These are phyloP conservation scores for Fusarium sp. DNA, from an alignment of 2,329 filamentous ascomycete species.

Conservation along the genomic window DNA sequence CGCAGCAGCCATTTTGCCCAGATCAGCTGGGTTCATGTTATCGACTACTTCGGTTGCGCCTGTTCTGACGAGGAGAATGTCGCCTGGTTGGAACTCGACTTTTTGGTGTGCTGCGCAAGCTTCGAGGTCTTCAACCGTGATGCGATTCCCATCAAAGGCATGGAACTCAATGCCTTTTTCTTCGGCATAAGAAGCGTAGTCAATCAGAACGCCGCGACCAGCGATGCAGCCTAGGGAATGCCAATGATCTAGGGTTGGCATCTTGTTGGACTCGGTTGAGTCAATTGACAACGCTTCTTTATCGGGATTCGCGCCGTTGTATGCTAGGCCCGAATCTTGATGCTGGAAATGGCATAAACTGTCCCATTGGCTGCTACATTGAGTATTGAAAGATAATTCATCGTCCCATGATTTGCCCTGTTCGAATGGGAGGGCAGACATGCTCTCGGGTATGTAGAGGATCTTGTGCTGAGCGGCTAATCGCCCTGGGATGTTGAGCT, in stretches of 20 bases:
- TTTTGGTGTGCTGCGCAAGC: constrained; percentile 69
- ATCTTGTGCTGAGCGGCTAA: constrained; percentile 50
- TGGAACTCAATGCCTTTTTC: constrained; percentile 63
- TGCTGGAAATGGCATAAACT: constrained; percentile 60
- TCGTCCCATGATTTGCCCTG: constrained; percentile 55
- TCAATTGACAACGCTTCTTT: constrained; percentile 46
- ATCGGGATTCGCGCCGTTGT: constrained; percentile 61
- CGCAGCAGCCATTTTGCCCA: constrained; percentile 48
- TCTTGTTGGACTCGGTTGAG: constrained; percentile 19
- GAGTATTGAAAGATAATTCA: constrained; percentile 66
- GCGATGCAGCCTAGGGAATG: constrained; percentile 51
- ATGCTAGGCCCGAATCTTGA: constrained; percentile 56
- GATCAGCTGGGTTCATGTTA: constrained; percentile 52
- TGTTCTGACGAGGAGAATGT: constrained; percentile 74
- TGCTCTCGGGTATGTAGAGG: constrained; percentile 46
- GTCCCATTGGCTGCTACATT: constrained; percentile 68
- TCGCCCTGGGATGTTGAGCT: constrained; percentile 43
- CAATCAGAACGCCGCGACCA: constrained; percentile 65
- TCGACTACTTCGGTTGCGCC: constrained; percentile 72
- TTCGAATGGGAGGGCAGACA: constrained; percentile 25
- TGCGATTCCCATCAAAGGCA: constrained; percentile 64
- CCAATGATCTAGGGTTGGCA: constrained; percentile 63
- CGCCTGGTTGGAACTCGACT: constrained; percentile 72
- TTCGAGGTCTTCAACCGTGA: constrained; percentile 66
- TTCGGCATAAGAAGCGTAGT: constrained; percentile 63